phyloP scores from a whole-genome alignment of 495 filamentous ascomycete genomes.

The Sporormia fimetaria region DNA sequence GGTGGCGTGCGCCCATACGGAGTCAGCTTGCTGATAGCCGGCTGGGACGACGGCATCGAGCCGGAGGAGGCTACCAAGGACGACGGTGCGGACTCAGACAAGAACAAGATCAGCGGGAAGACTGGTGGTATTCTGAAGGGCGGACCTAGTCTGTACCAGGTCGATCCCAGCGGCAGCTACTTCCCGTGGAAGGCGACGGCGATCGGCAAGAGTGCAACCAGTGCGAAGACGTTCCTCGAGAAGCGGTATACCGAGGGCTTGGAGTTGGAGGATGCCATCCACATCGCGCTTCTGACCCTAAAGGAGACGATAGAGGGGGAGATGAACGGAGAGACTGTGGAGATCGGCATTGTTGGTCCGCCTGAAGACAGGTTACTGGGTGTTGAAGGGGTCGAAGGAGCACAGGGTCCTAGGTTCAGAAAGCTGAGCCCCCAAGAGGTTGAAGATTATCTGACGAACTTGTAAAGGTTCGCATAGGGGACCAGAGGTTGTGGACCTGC shows the following conservation, averaged over 20 bases:
- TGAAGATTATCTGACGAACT: constrained; percentile 96
- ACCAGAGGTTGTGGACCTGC: no score
- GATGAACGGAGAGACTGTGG: constrained; percentile 98
- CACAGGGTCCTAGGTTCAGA: constrained; percentile 83
- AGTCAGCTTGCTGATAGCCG: constrained; percentile 86
- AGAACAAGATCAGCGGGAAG: constrained; percentile 61
- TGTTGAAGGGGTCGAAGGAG: constrained; percentile 81
- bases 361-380: constrained; percentile 88
- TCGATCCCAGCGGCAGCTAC: constrained; percentile 92
- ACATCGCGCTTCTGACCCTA: constrained; percentile 92
- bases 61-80: constrained; percentile 51
- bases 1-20: constrained; percentile 98
- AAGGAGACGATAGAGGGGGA: constrained; percentile 99
- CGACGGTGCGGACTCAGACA: constrained; percentile 46
- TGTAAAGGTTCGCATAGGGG: constrained; percentile 39
- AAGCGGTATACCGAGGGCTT: constrained; percentile 96
- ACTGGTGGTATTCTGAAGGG: constrained; percentile 93
- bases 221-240: constrained; percentile 96
- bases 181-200: constrained; percentile 99
- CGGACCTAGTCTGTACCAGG: constrained; percentile 94
- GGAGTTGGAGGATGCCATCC: constrained; percentile 95
- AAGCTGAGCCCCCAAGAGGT: constrained; percentile 96
- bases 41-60: constrained; percentile 94
- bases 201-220: constrained; percentile 96
- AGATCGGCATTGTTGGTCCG: constrained; percentile 94